Base-by-base conservation (phyloP, 257 asterid species). In the Capsicum pubescens region DNA sequence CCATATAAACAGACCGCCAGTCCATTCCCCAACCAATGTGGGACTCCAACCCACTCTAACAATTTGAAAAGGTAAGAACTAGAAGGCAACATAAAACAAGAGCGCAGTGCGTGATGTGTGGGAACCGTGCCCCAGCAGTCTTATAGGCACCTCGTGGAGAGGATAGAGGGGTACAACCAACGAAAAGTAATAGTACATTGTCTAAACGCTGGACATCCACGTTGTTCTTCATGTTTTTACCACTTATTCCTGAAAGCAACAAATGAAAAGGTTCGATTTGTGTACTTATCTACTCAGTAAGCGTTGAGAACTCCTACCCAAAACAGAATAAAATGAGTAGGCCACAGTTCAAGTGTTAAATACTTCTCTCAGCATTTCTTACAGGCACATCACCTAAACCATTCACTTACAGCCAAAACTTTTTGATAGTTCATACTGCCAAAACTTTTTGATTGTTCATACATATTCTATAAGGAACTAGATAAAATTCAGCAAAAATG, bases 231-330 rank as follows among this genome's bases (percentile, higher is more conserved):
- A 17, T 59, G 66, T 17, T 59, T 59, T 59, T 59, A 59, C 13
- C 66, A 59, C 66, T 59, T 59, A 59, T 59, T 58, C 64, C 64
- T 58, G 64, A 58, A 16, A 58, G 64, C 64, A 7, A 58, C 64
- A 59, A 59, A 59, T 59, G 32, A 59, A 59, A 59, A 59, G 12
- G 46, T 32, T 32, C 8, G 72, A 66, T 66, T 66, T 66, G 72
- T 66, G 72, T 66, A 14, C 60, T 56, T 56, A 17, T 7, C 16
- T 56, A 56, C n/a, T 16, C 15, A 56, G 60, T 4, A 56, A 56
- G 60, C 15, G 60, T 15, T 56, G 15, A n/a, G n/a, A 17, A 56
- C n/a, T 6, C 60, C 6, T 56, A 21, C 66, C 16, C 63, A 59
- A 59, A 59, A 15, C 7, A 16, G 32, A 59, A 16, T 17, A 68